These are phyloP conservation scores for Cinnamomum chago DNA, from an alignment of 164 flowering plant species.

Conservation along the genomic window DNA sequence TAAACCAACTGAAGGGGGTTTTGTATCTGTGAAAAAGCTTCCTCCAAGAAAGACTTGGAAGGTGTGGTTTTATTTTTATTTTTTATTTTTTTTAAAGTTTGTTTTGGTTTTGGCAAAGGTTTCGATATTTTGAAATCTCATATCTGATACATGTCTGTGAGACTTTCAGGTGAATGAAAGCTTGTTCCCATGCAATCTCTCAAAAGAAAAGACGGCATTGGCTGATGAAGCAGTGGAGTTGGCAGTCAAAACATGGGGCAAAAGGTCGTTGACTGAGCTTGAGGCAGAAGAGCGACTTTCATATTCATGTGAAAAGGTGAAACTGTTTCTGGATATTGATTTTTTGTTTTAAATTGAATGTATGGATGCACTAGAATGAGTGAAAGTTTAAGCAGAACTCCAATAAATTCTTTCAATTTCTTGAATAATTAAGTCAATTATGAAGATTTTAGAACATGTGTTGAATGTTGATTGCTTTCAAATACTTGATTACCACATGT, in stretches of 20 bases:
- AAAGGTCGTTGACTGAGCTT: constrained; percentile 78
- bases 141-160: constrained; percentile 1
- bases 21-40: constrained; percentile 77
- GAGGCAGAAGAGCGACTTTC: constrained; percentile 97
- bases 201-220: constrained; percentile 48
- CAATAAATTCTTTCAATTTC: neutral
- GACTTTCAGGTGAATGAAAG: constrained; percentile 73
- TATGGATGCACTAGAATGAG: neutral
- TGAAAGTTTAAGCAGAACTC: neutral
- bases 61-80: constrained; percentile 38
- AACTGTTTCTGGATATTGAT: neutral
- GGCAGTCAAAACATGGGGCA: constrained; percentile 85
- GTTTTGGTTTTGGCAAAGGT: neutral
- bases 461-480: neutral
- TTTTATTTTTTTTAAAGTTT: neutral
- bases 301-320: constrained; percentile 95
- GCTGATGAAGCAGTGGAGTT: constrained; percentile 87
- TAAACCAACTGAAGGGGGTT: constrained; percentile 67
- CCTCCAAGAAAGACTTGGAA: constrained; percentile 83
- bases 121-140: neutral
- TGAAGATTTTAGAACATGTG: neutral
- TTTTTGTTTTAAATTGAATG: neutral
- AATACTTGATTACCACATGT: neutral
- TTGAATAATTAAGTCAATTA: neutral
- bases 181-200: constrained; percentile 77